Evolutionary conservation across 2,329 filamentous ascomycete species (phyloP), one percentile per base, ranked within the genome.

Genomic region (Trichoderma koningiopsis): DNA sequence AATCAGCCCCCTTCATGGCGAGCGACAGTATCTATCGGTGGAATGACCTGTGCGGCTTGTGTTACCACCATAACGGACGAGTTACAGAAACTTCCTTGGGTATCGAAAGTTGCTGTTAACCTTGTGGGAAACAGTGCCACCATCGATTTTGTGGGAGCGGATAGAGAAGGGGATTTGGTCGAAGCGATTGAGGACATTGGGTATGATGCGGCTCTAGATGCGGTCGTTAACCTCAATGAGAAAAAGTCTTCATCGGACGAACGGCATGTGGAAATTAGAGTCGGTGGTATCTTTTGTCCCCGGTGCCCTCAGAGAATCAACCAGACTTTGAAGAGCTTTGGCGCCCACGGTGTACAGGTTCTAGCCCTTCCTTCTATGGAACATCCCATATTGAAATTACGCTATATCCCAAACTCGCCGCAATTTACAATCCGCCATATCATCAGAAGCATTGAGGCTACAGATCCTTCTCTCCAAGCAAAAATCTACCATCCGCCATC

Each of bases 401-500:
- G 82, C 3, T 97, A 97, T 75, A 82, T 82, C 0, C 93, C 94
- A 0, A 77, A 86, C 2, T 83, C 89, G 4, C 92, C 93, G 0
- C 76, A 74, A 0, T 88, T 97, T 74, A 97, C 92, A 0, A 87
- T 97, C 72, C 88, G 95, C 60, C 86, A 88, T 8, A 92, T 97
- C 53, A 82, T 96, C 14, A 81, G 83, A 14, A 85, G 87, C 1
- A 91, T 97, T 62, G 84, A 88, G 67, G 84, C 85, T 5, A 84
- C 87, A 6, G 91, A 97, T 74, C 81, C 85, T 1, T 86, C 84
- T 0, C 91, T 97, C 71, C 82, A 81, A 31, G 87, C 90, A 1
- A 88, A 86, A 2, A 87, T 97, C 14, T 90, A 93, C 76, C 92
- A 95, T 72, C 90, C 92, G 0, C 92, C 92, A 0, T 94, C 91